Evolutionary conservation across 306 rosid species (phyloP), one percentile per base, ranked within the genome.

Genomic region (Castanea mollissima): DNA sequence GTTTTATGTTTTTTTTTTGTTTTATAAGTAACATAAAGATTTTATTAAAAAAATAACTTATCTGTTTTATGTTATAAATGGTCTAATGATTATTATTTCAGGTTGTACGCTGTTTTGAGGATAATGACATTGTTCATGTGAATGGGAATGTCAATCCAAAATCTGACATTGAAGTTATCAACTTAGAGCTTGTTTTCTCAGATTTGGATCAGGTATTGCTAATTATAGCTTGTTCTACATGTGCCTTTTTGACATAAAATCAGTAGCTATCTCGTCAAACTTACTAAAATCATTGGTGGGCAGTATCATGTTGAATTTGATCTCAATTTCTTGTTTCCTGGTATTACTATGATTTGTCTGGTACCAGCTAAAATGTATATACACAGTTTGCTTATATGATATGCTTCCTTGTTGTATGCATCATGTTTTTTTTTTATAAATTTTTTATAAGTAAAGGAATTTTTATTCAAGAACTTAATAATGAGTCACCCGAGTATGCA

Each of bases 91-190:
- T 74, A 62, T 71, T 81, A 63, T 64, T 69, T 72, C 87, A 95
- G 98, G 96, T 93, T 74, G 96, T 95, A 32, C 89, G 97, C 29
- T 95, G 98, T 87, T 95, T 95, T 86, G 99, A 95, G 55, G 99
- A 95, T 86, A 89, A 95, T 73, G 98, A 95, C 76, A 87, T 93
- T 78, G 86, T 95, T 87, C 99, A 95, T 58, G 99, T 95, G 76
- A 95, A 85, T 77, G 98, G 98, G 54, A 93, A 88, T 88, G 91
- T 95, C 80, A 96, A 91, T 81, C 99, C 99, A 55, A 95, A 88
- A 81, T 69, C 91, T 74, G 99, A 93, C 86, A 91, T 95, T 21
- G 99, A 93, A 65, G 93, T 95, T 77, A 95, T 95, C 88, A 93
- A 95, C 84, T 78, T 95, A 85, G 98, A 92, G 90, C 99, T 95